phyloP scores from a whole-genome alignment of 2,329 filamentous ascomycete genomes.

The Calonectria hongkongensis region DNA sequence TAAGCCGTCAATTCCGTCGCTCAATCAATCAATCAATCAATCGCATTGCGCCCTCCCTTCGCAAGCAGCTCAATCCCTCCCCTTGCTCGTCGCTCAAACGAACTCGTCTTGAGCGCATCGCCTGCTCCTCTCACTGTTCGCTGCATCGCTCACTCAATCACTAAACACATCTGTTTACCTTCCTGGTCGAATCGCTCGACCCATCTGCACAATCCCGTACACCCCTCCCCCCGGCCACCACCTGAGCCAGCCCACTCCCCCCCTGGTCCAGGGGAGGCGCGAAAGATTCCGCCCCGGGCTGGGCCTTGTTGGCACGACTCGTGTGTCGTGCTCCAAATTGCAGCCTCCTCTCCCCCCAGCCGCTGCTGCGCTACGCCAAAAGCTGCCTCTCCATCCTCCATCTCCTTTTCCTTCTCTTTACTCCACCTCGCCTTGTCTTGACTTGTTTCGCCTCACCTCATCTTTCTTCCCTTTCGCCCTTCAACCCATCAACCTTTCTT shows the following conservation, averaged over 20 bases:
- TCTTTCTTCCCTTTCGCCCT: constrained; percentile 49
- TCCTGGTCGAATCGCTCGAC: constrained; percentile 39
- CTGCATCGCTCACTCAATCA: constrained; percentile 8
- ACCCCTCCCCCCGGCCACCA: constrained; percentile 45
- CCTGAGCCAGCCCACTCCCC: constrained; percentile 48
- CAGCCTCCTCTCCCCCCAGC: constrained; percentile 54
- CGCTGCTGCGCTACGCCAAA: constrained; percentile 54
- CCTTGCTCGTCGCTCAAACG: background rate
- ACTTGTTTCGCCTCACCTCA: constrained; percentile 48
- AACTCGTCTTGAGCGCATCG: constrained; percentile 4
- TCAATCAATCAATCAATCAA: background rate
- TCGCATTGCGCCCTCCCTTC: constrained; percentile 5
- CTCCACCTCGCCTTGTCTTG: constrained; percentile 53
- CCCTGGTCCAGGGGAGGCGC: constrained; percentile 56
- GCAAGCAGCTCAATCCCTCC: background rate
- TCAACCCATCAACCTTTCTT: constrained; percentile 44
- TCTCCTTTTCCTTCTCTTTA: constrained; percentile 56
- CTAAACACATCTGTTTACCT: constrained; percentile 34
- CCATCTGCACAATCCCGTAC: constrained; percentile 44
- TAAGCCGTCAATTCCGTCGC: constrained; percentile 29
- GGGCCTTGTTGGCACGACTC: constrained; percentile 57
- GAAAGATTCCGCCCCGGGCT: constrained; percentile 56
- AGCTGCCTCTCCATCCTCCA: constrained; percentile 53
- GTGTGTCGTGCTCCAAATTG: constrained; percentile 58
- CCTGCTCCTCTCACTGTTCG: constrained; percentile 18